Evolutionary conservation across 768 basidiomycete species (phyloP).

Genomic region (Mycena latifolia): DNA sequence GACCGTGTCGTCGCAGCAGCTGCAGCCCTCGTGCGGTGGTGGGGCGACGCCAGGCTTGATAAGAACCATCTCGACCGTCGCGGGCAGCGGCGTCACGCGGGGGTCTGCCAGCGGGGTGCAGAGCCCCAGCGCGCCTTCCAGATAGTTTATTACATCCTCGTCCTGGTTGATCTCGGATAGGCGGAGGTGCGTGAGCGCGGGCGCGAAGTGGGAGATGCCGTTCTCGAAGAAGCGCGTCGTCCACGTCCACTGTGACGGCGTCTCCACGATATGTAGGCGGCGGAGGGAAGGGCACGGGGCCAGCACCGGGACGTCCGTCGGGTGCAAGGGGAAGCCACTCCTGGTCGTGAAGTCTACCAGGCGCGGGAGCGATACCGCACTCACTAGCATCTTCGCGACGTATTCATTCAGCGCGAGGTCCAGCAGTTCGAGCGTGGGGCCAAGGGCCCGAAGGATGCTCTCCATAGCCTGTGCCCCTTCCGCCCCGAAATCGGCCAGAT

Average conservation of each 20-base stretch:
- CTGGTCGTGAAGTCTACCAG: constrained; percentile 42
- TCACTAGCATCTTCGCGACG: constrained; percentile 35
- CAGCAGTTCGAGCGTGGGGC: constrained; percentile 41
- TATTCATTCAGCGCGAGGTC: constrained; percentile 40
- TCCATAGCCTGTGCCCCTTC: constrained; percentile 6
- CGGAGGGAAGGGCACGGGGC: constrained; percentile 40
- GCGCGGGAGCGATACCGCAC: constrained; percentile 40
- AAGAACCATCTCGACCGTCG: constrained; percentile 8
- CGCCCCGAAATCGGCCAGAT: constrained; percentile 3
- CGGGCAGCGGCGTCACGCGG: background rate
- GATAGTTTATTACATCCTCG: background rate
- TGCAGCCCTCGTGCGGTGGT: too few relatives aligned
- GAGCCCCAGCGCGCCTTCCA: constrained; percentile 11
- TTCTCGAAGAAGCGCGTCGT: constrained; percentile 37
- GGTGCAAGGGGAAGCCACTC: constrained; percentile 43
- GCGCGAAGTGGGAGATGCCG: constrained; percentile 39
- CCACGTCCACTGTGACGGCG: constrained; percentile 36
- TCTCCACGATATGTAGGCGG: constrained; percentile 36
- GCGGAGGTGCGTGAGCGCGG: constrained; percentile 37
- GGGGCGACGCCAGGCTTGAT: constrained; percentile 8
- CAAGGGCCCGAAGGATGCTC: constrained; percentile 36
- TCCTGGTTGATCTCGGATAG: constrained; percentile 21
- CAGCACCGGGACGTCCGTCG: constrained; percentile 11
- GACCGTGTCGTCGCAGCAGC: too few relatives aligned
- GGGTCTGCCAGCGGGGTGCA: too few relatives aligned